These are phyloP conservation scores for Yamadazyma sp. DNA, from an alignment of 805 yeast species.

Conservation along the genomic window DNA sequence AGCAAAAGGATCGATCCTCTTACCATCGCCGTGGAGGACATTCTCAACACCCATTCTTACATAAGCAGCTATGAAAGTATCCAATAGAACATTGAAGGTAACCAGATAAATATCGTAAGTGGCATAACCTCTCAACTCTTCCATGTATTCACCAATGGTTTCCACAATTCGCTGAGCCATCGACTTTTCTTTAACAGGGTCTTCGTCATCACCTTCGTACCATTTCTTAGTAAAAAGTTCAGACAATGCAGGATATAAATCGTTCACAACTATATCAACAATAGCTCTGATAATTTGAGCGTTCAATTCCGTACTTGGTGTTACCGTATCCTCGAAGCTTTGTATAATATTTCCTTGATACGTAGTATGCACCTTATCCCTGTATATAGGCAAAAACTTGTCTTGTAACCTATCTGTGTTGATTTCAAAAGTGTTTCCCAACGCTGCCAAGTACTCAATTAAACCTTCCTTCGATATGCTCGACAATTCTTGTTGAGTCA, in stretches of 20 bases:
- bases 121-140: slow-evolving; percentile 55
- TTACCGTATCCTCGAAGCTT: slow-evolving; percentile 47
- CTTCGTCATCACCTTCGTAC: slow-evolving; percentile 52
- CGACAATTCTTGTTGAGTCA: slow-evolving; percentile 39
- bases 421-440: slow-evolving; percentile 85
- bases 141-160: slow-evolving; percentile 73
- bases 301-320: slow-evolving; percentile 73
- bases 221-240: slow-evolving; percentile 66
- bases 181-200: slow-evolving; percentile 17
- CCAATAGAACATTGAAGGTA: slow-evolving; percentile 38
- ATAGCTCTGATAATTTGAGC: slow-evolving; percentile 71
- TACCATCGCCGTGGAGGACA: slow-evolving; percentile 41
- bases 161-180: slow-evolving; percentile 64
- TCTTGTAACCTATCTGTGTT: slow-evolving; percentile 63
- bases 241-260: slow-evolving; percentile 60
- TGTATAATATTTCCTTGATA: slow-evolving; percentile 35
- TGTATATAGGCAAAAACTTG: slow-evolving; percentile 65
- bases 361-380: slow-evolving; percentile 52
- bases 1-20: slow-evolving; percentile 40
- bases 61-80: slow-evolving; percentile 37
- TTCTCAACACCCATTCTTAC: slow-evolving; percentile 42
- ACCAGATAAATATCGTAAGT: slow-evolving; percentile 42
- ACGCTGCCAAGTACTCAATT: slow-evolving; percentile 75
- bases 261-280: slow-evolving; percentile 69
- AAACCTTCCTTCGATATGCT: slow-evolving; percentile 60